phyloP scores from a whole-genome alignment of 257 asterid genomes.

The Petunia secreta region DNA sequence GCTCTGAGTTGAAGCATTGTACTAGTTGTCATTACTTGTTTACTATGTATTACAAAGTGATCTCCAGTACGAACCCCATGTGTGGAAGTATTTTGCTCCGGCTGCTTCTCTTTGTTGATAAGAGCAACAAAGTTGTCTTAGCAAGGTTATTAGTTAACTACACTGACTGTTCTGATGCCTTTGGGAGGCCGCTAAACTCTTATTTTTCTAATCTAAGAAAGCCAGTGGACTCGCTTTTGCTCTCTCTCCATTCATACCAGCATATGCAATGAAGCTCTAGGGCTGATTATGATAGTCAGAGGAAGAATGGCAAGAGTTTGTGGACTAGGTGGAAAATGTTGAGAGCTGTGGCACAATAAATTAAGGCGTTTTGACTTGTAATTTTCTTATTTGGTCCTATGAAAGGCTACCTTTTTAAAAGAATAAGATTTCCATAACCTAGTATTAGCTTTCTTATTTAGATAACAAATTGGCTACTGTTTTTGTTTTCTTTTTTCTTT shows the following conservation, averaged over 20 bases:
- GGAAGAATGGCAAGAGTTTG: conserved; percentile 20
- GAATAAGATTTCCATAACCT: background rate
- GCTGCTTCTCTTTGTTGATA: background rate
- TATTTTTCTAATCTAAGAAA: too few relatives aligned
- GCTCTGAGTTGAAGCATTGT: background rate
- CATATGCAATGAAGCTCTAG: too few relatives aligned
- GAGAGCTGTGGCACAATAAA: background rate
- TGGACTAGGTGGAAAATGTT: conserved; percentile 1
- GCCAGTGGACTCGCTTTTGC: too few relatives aligned
- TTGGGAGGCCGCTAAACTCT: background rate
- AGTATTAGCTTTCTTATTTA: background rate
- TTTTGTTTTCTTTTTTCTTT: background rate
- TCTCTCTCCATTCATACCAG: too few relatives aligned
- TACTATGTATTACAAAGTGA: background rate
- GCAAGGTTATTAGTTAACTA: background rate
- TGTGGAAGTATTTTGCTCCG: background rate
- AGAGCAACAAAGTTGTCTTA: background rate
- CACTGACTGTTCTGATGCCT: conserved; percentile 6
- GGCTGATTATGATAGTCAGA: conserved; percentile 1
- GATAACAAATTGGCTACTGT: background rate
- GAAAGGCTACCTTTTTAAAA: background rate
- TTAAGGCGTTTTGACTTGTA: background rate
- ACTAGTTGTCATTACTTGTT: background rate
- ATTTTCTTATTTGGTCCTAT: background rate
- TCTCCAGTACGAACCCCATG: background rate